Conservation (phyloP, 306 rosid genomes). For the Styphnolobium japonicum region DNA sequence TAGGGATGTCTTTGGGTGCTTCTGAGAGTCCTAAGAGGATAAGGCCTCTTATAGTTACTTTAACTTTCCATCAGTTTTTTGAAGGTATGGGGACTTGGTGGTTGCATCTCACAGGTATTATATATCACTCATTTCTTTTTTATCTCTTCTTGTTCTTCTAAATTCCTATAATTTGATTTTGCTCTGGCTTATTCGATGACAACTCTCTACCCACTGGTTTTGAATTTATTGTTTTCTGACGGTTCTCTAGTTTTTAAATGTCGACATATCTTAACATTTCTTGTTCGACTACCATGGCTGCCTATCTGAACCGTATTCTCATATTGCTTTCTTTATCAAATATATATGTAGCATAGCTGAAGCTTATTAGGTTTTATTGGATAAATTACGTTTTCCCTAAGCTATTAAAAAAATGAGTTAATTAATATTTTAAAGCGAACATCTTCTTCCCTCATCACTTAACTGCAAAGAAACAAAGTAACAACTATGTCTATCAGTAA, state of each 20-base stretch:
- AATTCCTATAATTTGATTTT: no score
- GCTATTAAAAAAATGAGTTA: no score
- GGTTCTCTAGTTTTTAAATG: background rate
- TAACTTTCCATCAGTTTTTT: constrained; percentile 67
- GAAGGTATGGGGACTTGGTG: constrained; percentile 66
- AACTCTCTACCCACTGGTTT: background rate
- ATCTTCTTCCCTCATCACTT: background rate
- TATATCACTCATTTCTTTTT: background rate
- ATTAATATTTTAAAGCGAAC: no score
- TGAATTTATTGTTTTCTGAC: background rate
- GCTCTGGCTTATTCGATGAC: background rate
- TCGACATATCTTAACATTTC: background rate
- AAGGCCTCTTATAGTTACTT: constrained; percentile 46
- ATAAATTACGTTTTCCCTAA: no score
- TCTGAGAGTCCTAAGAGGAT: constrained; percentile 33
- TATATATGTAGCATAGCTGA: no score
- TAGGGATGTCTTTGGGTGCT: constrained; percentile 55
- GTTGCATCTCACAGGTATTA: constrained; percentile 59
- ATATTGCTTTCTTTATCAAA: no score
- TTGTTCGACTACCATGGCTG: no score
- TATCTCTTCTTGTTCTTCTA: background rate
- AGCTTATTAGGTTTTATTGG: no score
- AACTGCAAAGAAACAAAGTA: background rate
- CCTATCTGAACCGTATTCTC: no score
- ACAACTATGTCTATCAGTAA: background rate